phyloP scores from a whole-genome alignment of 352 stramenopile genomes.

The Globisporangium mamillatum region DNA sequence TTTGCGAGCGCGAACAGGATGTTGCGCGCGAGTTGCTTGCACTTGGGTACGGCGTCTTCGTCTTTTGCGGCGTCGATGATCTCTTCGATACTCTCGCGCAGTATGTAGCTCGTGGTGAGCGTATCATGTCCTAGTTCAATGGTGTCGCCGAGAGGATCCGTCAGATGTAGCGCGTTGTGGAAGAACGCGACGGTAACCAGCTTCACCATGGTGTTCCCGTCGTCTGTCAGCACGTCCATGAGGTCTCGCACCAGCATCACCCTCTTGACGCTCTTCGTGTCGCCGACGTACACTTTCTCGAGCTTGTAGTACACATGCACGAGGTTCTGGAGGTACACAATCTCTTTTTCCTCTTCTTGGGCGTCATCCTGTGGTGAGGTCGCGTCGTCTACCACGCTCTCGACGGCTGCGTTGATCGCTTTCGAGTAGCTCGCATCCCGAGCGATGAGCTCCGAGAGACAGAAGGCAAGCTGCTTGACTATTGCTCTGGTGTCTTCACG shows the following conservation, averaged over 20 bases:
- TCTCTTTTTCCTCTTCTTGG: background rate
- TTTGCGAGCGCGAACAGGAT: background rate
- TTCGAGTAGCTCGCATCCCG: background rate
- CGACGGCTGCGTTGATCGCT: background rate
- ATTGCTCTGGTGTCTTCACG: background rate
- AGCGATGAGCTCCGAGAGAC: background rate
- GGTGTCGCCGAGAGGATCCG: background rate
- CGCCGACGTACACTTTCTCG: background rate
- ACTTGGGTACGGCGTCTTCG: background rate
- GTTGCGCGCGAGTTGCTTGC: background rate
- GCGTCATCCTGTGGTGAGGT: background rate
- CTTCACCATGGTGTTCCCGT: background rate
- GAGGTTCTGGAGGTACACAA: background rate
- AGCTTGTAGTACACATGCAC: background rate
- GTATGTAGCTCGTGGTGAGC: background rate
- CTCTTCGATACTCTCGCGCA: background rate
- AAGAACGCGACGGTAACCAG: background rate
- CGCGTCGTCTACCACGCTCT: background rate
- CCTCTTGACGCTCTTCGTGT: background rate
- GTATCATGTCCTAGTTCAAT: background rate
- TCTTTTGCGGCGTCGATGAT: background rate
- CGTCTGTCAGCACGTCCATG: background rate
- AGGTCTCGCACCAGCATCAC: constrained; percentile 5
- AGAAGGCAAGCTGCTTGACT: background rate
- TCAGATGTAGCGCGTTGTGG: background rate